Evolutionary conservation across 2,329 filamentous ascomycete genomes (phyloP).

Genomic region (Hypoxylon sp.): DNA sequence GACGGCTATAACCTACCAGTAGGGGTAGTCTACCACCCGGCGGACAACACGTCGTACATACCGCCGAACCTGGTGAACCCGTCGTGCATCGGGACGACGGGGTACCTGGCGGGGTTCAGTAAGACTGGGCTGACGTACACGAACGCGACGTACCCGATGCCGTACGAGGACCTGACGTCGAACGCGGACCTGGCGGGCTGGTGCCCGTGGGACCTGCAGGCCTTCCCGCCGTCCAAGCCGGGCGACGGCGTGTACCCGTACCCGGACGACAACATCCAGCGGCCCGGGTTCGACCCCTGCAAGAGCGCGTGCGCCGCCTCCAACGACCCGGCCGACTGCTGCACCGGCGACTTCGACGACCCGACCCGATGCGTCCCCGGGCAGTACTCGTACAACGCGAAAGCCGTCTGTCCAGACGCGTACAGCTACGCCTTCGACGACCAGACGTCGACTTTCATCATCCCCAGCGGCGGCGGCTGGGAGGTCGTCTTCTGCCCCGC

Average conservation of each 20-base stretch:
- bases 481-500: conserved; percentile 79
- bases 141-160: conserved; percentile 71
- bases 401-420: conserved; percentile 81
- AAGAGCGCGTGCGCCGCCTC: conserved; percentile 78
- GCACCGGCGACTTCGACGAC: conserved; percentile 72
- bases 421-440: conserved; percentile 79
- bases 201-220: conserved; percentile 84
- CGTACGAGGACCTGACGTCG: conserved; percentile 68
- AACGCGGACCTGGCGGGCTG: conserved; percentile 67
- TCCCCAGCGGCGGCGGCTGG: conserved; percentile 75
- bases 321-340: conserved; percentile 74
- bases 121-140: conserved; percentile 65
- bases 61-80: conserved; percentile 80
- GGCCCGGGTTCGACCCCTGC: conserved; percentile 79
- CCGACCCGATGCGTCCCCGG: conserved; percentile 70
- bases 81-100: conserved; percentile 76
- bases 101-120: conserved; percentile 64
- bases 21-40: conserved; percentile 66
- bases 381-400: conserved; percentile 73
- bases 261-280: conserved; percentile 75
- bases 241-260: conserved; percentile 82
- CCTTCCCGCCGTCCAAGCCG: conserved; percentile 71
- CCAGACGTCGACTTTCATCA: conserved; percentile 65
- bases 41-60: conserved; percentile 69
- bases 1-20: conserved; percentile 85